These are phyloP conservation scores for Ophiocordyceps camponoti-floridani DNA, from an alignment of 2,329 filamentous ascomycete species.

Conservation along the genomic window DNA sequence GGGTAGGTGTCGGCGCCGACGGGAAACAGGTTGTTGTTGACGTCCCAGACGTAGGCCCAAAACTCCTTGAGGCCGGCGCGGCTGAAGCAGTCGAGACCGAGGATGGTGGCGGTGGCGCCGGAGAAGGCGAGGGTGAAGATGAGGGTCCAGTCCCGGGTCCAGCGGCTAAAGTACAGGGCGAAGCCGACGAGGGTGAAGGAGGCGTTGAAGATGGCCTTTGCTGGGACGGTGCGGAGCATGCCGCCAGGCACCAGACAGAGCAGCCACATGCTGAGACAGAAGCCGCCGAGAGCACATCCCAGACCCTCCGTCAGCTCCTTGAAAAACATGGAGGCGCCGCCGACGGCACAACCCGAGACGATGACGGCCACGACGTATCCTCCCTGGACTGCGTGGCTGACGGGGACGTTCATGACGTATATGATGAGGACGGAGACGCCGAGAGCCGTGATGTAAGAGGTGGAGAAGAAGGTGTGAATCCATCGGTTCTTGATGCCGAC, in stretches of 20 bases:
- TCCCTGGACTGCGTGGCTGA: constrained; percentile 61
- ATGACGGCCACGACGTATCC: constrained; percentile 69
- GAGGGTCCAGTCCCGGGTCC: constrained; percentile 61
- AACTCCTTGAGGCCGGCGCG: constrained; percentile 88
- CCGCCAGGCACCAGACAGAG: constrained; percentile 62
- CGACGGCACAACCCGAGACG: constrained; percentile 56
- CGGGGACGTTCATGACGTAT: constrained; percentile 71
- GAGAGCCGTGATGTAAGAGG: constrained; percentile 53
- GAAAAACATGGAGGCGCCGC: constrained; percentile 59
- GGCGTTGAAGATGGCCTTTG: constrained; percentile 59
- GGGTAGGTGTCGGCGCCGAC: constrained; percentile 63
- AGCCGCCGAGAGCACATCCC: constrained; percentile 76
- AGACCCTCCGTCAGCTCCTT: constrained; percentile 64
- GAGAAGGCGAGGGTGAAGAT: constrained; percentile 64
- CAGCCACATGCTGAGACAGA: constrained; percentile 81
- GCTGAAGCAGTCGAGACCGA: constrained; percentile 85
- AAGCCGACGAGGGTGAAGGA: constrained; percentile 51
- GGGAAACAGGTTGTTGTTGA: constrained; percentile 71
- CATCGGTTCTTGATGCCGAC: constrained; percentile 69
- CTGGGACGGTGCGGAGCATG: constrained; percentile 40
- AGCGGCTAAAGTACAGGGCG: constrained; percentile 59
- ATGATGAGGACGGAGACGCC: constrained; percentile 68
- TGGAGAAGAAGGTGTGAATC: constrained; percentile 67
- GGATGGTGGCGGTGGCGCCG: constrained; percentile 58
- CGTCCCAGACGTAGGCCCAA: constrained; percentile 77